A percentile compares a stretch with the other conserved stretches of the same genome.
Evolutionary conservation across 2,329 filamentous ascomycete genomes (phyloP).

Genomic region (Corniculantispora saksenae): DNA sequence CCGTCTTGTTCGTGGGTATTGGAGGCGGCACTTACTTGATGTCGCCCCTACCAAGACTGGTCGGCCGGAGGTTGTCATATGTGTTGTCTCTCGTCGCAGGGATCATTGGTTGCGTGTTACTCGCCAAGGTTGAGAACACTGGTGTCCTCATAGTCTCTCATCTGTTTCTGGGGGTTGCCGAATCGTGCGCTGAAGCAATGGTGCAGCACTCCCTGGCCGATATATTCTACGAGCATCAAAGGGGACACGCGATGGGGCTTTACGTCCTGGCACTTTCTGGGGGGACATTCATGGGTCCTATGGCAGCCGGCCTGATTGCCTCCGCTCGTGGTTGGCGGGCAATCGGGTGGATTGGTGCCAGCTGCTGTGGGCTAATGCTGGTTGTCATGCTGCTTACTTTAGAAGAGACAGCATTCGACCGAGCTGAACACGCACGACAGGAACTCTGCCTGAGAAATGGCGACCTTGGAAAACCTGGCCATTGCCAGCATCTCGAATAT

Average conservation of each 20-base stretch:
- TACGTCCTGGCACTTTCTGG: conserved; percentile 58
- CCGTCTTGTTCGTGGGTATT: conserved; percentile 56
- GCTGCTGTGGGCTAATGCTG: conserved; percentile 49
- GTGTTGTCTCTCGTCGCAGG: conserved; percentile 52
- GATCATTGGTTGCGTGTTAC: conserved; percentile 55
- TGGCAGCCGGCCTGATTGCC: conserved; percentile 53
- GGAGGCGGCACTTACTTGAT: conserved; percentile 57
- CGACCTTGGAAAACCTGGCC: conserved; percentile 20
- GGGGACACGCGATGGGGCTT: conserved; percentile 53
- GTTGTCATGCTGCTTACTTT: conserved; percentile 52
- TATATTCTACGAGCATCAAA: conserved; percentile 59
- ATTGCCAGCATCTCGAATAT: conserved; percentile 21
- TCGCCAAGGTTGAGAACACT: conserved; percentile 45
- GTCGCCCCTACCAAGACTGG: conserved; percentile 54
- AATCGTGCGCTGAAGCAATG: conserved; percentile 56
- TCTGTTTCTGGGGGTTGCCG: conserved; percentile 58
- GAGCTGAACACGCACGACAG: not conserved
- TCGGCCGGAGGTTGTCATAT: conserved; percentile 56
- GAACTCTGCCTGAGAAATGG: not conserved
- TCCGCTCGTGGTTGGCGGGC: conserved; percentile 54
- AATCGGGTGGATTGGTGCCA: conserved; percentile 53
- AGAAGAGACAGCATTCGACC: conserved; percentile 53
- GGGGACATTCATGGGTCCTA: conserved; percentile 56
- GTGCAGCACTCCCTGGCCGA: conserved; percentile 59
- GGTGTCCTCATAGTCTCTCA: conserved; percentile 56